These are phyloP conservation scores for Pichia nanzhaoensis DNA, from an alignment of 805 yeast genomes.

Conservation along the genomic window DNA sequence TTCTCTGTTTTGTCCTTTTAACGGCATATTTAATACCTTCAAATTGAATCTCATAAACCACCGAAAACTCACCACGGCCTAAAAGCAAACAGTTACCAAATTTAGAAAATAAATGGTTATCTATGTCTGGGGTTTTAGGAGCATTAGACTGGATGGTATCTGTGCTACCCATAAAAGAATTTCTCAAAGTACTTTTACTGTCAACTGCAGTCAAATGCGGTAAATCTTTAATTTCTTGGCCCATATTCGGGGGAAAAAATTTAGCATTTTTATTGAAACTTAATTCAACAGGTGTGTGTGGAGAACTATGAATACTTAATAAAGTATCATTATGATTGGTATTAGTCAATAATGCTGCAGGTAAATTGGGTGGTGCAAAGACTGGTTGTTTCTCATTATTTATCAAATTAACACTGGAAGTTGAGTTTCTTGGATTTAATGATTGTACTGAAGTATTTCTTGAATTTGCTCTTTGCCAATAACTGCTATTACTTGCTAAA, in stretches of 20 bases:
- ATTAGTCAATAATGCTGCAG: slow-evolving; percentile 7
- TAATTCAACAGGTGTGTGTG: slow-evolving; percentile 17
- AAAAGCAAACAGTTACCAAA: slow-evolving; percentile 63
- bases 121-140: slow-evolving; percentile 19
- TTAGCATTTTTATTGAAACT: background rate
- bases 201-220: background rate
- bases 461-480: slow-evolving; percentile 22
- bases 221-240: background rate
- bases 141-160: background rate
- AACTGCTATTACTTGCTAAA: slow-evolving; percentile 7
- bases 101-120: slow-evolving; percentile 40
- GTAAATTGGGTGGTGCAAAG: slow-evolving; percentile 14
- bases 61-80: slow-evolving; percentile 86
- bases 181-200: slow-evolving; percentile 5
- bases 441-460: slow-evolving; percentile 13
- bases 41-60: slow-evolving; percentile 75
- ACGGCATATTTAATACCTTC: slow-evolving; percentile 73
- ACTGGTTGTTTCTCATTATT: slow-evolving; percentile 11
- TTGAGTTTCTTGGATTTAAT: slow-evolving; percentile 4
- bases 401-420: background rate
- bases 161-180: background rate
- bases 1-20: slow-evolving; percentile 70
- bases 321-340: background rate
- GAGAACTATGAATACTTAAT: slow-evolving; percentile 4
- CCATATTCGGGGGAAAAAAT: background rate